Evolutionary conservation across 2,329 filamentous ascomycete species (phyloP).

Genomic region (Scedosporium minutisporum): DNA sequence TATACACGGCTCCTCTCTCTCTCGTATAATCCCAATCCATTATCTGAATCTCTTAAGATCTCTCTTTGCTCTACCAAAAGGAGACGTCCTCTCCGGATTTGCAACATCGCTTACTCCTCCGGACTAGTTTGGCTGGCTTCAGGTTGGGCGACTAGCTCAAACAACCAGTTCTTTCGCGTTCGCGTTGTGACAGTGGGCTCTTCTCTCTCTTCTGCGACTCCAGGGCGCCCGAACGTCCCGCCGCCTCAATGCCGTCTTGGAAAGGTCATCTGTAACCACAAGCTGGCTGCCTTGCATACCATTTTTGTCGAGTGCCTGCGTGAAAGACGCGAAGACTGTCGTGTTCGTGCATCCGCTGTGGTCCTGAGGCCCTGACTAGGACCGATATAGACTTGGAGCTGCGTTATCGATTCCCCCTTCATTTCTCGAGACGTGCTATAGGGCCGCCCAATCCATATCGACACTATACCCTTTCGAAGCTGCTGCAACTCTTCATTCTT

Average conservation of each 20-base stretch:
- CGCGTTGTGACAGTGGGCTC: background rate
- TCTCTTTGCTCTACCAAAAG: background rate
- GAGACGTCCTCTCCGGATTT: background rate
- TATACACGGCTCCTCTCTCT: no score
- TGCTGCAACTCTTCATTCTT: constrained; percentile 1
- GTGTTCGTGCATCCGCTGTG: background rate
- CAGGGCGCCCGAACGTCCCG: no score
- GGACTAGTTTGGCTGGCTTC: background rate
- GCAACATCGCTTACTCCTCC: background rate
- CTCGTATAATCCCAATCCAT: background rate
- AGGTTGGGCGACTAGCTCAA: background rate
- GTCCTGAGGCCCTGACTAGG: background rate
- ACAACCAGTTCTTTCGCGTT: background rate
- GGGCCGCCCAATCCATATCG: background rate
- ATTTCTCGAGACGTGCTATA: background rate
- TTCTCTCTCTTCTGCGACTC: background rate
- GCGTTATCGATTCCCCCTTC: background rate
- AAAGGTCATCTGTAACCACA: background rate
- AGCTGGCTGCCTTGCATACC: background rate
- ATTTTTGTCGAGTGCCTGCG: background rate
- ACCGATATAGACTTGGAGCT: background rate
- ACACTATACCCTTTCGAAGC: constrained; percentile 3
- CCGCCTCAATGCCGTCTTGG: background rate
- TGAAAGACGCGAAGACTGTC: background rate
- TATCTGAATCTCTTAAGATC: background rate